Evolutionary conservation across 179 eudicot species (phyloP).

Genomic region (Heliamphora pulchella): DNA sequence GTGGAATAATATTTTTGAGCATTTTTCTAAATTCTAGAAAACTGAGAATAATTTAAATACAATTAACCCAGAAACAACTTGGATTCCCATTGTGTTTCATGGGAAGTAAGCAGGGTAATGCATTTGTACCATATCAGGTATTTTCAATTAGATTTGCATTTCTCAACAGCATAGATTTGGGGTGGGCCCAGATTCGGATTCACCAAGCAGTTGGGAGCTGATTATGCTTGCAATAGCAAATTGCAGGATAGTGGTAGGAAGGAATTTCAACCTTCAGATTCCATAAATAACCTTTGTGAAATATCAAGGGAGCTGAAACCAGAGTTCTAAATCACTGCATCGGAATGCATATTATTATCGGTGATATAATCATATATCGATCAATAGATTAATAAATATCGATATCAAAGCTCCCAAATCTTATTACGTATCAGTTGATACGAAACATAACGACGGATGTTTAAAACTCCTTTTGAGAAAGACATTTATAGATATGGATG

Average conservation of each 20-base stretch:
- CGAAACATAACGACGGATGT: too few species aligned
- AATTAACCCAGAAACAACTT: not conserved
- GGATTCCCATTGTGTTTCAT: slow-evolving; percentile 8
- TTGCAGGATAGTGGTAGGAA: not conserved
- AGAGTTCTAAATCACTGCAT: not conserved
- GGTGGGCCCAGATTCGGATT: slow-evolving; percentile 5
- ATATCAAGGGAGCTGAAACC: not conserved
- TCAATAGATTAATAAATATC: too few species aligned
- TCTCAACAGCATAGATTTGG: slow-evolving; percentile 2
- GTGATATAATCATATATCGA: not conserved
- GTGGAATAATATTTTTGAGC: too few species aligned
- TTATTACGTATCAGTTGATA: too few species aligned
- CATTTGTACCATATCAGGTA: not conserved
- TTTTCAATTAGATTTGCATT: slow-evolving; percentile 3
- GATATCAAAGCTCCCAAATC: too few species aligned
- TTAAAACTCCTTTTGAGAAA: too few species aligned
- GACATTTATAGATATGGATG: too few species aligned
- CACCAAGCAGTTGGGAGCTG: slow-evolving; percentile 10
- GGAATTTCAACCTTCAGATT: not conserved
- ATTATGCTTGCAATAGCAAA: slow-evolving; percentile 5
- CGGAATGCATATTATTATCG: not conserved
- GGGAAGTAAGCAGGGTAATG: slow-evolving; percentile 8
- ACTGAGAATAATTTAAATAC: not conserved
- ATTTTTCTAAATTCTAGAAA: not conserved
- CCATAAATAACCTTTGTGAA: not conserved